Percentiles rank a stretch among this genome's conserved stretches.
Evolutionary conservation across 148 eudicot species (phyloP).

Genomic region (Persicaria maculosa): DNA sequence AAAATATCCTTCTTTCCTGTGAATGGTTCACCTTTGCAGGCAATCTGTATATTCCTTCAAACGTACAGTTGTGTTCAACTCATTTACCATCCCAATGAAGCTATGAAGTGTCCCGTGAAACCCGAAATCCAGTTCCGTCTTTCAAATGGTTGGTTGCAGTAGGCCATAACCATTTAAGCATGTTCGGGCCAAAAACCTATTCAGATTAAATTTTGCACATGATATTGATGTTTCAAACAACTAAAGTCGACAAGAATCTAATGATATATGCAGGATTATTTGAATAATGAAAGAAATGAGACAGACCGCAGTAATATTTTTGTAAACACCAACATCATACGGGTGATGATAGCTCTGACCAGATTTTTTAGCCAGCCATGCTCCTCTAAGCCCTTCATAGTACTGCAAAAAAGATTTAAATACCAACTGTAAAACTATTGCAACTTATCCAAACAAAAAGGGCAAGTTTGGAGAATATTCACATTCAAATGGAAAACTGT

Average conservation of each 20-base stretch:
- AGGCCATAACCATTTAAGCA: constrained; percentile 61
- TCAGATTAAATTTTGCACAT: constrained; percentile 1
- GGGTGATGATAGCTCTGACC: constrained; percentile 57
- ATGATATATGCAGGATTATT: not conserved
- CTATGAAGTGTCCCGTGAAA: constrained; percentile 29
- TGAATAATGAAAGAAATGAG: not conserved
- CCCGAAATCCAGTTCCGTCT: constrained; percentile 53
- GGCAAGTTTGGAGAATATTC: not conserved
- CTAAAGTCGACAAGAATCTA: not conserved
- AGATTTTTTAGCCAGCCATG: constrained; percentile 60
- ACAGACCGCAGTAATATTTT: constrained; percentile 42
- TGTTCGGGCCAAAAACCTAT: constrained; percentile 60
- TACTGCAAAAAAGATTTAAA: constrained; percentile 26
- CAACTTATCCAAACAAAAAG: not conserved
- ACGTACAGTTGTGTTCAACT: not conserved
- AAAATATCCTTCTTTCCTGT: not conserved
- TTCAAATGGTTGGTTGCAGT: constrained; percentile 47
- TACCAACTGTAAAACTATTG: not conserved
- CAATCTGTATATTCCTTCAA: not conserved
- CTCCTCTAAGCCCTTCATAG: constrained; percentile 43
- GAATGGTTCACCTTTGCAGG: constrained; percentile 4
- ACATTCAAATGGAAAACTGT: not conserved
- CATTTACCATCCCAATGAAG: no score
- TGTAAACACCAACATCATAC: constrained; percentile 54
- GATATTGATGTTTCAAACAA: not conserved